A percentile compares a stretch with the other conserved stretches of the same genome.
Conservation (phyloP, 148 eudicot species). For the Nepenthes gracilis region DNA sequence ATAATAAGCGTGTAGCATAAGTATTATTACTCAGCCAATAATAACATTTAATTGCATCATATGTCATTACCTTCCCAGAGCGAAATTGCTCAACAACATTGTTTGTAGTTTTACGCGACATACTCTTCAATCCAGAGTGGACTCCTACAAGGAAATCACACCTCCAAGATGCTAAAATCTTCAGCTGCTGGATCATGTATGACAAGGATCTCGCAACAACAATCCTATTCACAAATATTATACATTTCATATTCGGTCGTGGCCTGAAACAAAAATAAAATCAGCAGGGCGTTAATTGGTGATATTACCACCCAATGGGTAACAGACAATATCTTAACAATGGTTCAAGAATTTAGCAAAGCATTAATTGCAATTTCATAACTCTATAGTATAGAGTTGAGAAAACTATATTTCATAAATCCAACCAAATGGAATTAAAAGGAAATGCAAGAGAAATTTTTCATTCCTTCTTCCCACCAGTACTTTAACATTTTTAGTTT, state of each 20-base stretch:
- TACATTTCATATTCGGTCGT: conserved; percentile 82
- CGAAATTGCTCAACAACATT: conserved; percentile 66
- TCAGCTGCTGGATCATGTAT: conserved; percentile 41
- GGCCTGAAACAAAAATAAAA: conserved; percentile 38
- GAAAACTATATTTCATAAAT: no score
- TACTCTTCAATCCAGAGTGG: conserved; percentile 59
- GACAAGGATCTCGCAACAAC: conserved; percentile 77
- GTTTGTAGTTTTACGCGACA: conserved; percentile 61
- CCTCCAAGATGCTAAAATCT: conserved; percentile 64
- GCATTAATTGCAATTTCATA: no score
- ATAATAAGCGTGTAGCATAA: no score
- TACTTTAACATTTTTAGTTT: no score
- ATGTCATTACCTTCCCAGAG: conserved; percentile 66
- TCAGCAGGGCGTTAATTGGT: neutral
- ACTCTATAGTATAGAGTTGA: no score
- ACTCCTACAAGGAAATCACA: conserved; percentile 70
- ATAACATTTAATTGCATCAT: neutral
- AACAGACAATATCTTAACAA: neutral
- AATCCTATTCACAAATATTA: conserved; percentile 85
- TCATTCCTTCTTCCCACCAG: no score
- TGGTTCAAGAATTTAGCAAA: no score
- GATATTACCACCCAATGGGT: neutral
- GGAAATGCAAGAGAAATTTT: no score
- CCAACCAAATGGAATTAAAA: no score
- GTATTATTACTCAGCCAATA: no score